Base-by-base conservation (phyloP, 148 eudicot genomes). In the Spergularia marina region DNA sequence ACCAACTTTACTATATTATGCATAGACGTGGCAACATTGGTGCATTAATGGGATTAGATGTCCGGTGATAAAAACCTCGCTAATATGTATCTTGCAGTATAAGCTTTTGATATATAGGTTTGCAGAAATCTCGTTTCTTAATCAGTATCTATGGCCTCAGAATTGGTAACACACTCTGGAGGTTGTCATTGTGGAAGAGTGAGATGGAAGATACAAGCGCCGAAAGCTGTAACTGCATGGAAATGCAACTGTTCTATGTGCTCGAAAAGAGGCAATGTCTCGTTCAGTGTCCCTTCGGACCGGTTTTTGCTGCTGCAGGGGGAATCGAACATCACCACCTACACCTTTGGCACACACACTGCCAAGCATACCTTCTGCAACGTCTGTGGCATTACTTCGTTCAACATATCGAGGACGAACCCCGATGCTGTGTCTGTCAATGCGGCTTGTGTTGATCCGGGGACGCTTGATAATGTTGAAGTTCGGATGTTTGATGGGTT, bases 171-270 rank as follows among this genome's bases (percentile, higher is more conserved):
- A 1, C 74, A 72, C 74, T 34, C 40, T 16, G 74, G 74, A 10
- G 74, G 74, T 18, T 72, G 74, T 15, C 74, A 72, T 36, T 72
- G 74, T 40, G 53, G 65, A 18, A 57, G 64, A 4, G 16, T 72
- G 18, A 72, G 74, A 57, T 72, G 44, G 52, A 40, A 40, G 56
- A 40, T 57, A 9, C 12, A 36, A 72, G 64, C 74, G 39, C 64
- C 74, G 1, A 57, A 56, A 57, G 40, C 34, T 11, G 74, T 72
- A 12, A 40, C 49, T 11, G 74, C 74, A 14, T 72, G 52, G 52
- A 72, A 57, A 72, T 72, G 74, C 65, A 72, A 72, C 51, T 72
- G 74, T 56, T 72, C 74, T n/a, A 72, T 72, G 52, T 72, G 74
- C 13, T 72, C 74, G 9, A 72, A 56, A n/a, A 72, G 74, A n/a